Percentiles rank a stretch among this genome's conserved stretches.
Conservation (phyloP, 305 asterid species). For the Euphrasia arctica region DNA sequence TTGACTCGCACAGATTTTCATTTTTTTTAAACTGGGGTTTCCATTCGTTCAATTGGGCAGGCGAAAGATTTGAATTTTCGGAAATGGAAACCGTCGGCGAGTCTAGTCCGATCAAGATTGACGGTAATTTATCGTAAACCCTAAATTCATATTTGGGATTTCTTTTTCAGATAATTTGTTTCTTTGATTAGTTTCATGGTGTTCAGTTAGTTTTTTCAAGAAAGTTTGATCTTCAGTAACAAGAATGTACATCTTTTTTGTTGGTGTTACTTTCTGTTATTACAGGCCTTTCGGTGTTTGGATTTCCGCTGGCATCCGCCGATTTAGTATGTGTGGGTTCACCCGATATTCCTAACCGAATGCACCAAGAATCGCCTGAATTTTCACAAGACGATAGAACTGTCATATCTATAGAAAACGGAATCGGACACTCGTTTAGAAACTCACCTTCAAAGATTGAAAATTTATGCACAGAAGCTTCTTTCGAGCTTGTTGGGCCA, state of each 20-base stretch:
- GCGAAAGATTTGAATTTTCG: slow-evolving; percentile 41
- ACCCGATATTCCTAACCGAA: slow-evolving; percentile 53
- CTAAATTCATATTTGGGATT: slow-evolving; percentile 11
- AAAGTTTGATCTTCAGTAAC: no score
- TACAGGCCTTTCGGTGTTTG: slow-evolving; percentile 53
- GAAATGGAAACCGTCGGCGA: slow-evolving; percentile 43
- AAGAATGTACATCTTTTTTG: no score
- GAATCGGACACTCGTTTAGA: slow-evolving; percentile 44
- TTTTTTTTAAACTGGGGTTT: no score
- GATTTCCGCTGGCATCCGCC: slow-evolving; percentile 70
- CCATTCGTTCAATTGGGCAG: slow-evolving; percentile 30
- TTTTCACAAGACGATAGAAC: slow-evolving; percentile 38
- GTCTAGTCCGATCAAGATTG: slow-evolving; percentile 38
- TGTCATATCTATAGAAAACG: slow-evolving; percentile 75
- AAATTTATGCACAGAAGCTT: slow-evolving; percentile 42
- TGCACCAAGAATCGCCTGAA: slow-evolving; percentile 57
- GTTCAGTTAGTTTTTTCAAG: not conserved
- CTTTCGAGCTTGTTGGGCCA: slow-evolving; percentile 8
- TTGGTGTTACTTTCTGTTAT: no score
- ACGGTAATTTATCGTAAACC: slow-evolving; percentile 42
- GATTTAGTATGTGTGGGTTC: slow-evolving; percentile 81
- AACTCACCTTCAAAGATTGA: slow-evolving; percentile 37
- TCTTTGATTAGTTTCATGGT: slow-evolving; percentile 21
- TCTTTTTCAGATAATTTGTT: not conserved
- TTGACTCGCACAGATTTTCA: slow-evolving; percentile 8